A percentile compares a stretch with the other conserved stretches of the same genome.
Evolutionary conservation across 2,329 filamentous ascomycete species (phyloP).

Genomic region (Aspergillus sp.): DNA sequence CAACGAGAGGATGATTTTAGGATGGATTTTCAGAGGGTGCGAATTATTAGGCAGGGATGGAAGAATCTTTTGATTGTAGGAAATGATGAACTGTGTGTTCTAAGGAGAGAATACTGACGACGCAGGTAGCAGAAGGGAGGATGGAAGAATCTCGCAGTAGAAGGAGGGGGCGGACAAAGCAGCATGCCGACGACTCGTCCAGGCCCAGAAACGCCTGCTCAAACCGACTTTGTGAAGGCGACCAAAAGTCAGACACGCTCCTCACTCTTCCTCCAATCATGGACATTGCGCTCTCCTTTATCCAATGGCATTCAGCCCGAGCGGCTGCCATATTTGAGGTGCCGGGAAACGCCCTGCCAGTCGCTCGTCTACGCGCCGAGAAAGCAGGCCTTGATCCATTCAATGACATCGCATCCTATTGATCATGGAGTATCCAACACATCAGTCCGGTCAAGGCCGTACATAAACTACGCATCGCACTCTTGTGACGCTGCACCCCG

Average conservation of each 20-base stretch:
- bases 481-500: neutral
- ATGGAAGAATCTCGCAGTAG: neutral
- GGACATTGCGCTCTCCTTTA: neutral
- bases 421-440: neutral
- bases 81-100: neutral
- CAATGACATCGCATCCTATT: neutral
- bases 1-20: neutral
- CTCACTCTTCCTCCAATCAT: conserved; percentile 8
- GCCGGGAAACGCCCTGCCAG: neutral
- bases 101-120: neutral
- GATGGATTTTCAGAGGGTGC: neutral
- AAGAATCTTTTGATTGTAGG: neutral
- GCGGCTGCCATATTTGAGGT: neutral
- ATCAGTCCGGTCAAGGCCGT: neutral
- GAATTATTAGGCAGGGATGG: neutral
- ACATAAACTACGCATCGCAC: neutral
- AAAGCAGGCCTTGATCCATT: conserved; percentile 2
- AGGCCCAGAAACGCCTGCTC: neutral
- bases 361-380: conserved; percentile 11
- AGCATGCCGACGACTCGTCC: neutral
- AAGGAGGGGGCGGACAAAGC: conserved; percentile 5
- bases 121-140: neutral
- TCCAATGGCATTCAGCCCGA: conserved; percentile 7
- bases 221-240: neutral
- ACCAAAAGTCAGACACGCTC: neutral